These are phyloP conservation scores for Clitopilus hobsonii DNA, from an alignment of 768 basidiomycete species.

Conservation along the genomic window DNA sequence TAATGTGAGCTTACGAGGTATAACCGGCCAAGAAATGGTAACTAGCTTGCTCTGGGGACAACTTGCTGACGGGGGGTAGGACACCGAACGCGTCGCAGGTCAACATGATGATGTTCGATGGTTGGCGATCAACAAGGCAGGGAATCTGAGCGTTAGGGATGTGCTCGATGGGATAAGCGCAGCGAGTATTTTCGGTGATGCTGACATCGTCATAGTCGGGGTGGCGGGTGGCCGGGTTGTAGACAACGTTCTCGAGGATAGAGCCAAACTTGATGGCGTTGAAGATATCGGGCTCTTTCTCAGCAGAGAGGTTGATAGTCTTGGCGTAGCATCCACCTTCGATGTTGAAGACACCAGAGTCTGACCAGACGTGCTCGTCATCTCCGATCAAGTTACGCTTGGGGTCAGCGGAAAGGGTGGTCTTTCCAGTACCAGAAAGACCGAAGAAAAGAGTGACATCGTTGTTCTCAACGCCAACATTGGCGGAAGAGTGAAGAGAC, in stretches of 20 bases:
- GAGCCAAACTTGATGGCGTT: slow-evolving; percentile 92
- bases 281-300: slow-evolving; percentile 98
- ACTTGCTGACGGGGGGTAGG: slow-evolving; percentile 89
- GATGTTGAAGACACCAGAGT: slow-evolving; percentile 99
- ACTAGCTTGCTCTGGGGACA: slow-evolving; percentile 91
- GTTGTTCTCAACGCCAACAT: slow-evolving; percentile 82
- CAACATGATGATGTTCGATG: slow-evolving; percentile 93
- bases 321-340: slow-evolving; percentile 99
- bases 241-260: slow-evolving; percentile 99
- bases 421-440: slow-evolving; percentile 97
- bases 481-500: slow-evolving; percentile 96
- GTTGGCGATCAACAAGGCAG: slow-evolving; percentile 81
- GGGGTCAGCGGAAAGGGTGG: slow-evolving; percentile 96
- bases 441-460: slow-evolving; percentile 99
- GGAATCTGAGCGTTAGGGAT: slow-evolving; percentile 96
- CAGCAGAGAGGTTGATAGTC: slow-evolving; percentile 90
- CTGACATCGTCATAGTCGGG: slow-evolving; percentile 95
- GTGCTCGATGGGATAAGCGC: slow-evolving; percentile 97
- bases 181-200: slow-evolving; percentile 99
- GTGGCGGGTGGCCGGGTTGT: slow-evolving; percentile 73
- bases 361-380: slow-evolving; percentile 99
- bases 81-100: slow-evolving; percentile 99
- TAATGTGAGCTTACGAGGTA: slow-evolving; percentile 60
- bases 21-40: slow-evolving; percentile 98
- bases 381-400: slow-evolving; percentile 93